Conservation (phyloP, 176 grass and related monocot genomes). For the Sorghum bicolor region DNA sequence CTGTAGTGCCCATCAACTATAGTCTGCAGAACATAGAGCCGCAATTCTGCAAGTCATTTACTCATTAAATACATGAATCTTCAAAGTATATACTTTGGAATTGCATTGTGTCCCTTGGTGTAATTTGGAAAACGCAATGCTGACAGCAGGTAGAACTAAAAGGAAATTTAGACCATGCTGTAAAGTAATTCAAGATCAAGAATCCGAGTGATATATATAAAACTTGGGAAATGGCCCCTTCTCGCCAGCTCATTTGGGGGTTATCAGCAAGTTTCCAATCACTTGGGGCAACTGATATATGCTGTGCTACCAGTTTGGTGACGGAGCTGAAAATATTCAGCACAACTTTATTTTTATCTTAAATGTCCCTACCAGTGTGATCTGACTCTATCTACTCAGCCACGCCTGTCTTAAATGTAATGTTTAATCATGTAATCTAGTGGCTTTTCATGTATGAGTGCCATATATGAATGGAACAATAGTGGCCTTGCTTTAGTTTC, state of each 20-base stretch:
- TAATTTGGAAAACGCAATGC: background rate
- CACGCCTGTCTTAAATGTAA: background rate
- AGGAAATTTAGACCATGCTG: background rate
- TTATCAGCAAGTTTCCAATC: background rate
- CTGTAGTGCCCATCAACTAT: constrained; percentile 17
- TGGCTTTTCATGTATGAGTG: background rate
- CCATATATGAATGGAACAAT: background rate
- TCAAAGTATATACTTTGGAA: constrained; percentile 9
- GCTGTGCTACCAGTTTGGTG: background rate
- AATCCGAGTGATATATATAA: background rate
- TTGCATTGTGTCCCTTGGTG: background rate
- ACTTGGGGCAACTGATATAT: background rate
- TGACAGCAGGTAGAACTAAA: background rate
- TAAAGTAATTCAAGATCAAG: background rate
- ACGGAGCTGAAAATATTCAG: background rate
- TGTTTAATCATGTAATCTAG: background rate
- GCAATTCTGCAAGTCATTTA: constrained; percentile 35
- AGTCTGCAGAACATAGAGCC: constrained; percentile 6
- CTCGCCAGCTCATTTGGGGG: background rate
- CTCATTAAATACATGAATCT: background rate
- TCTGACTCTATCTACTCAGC: background rate
- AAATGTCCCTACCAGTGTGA: background rate
- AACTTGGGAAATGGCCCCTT: background rate
- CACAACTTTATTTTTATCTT: background rate
- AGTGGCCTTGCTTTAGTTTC: background rate